These are phyloP conservation scores for Betula pendula DNA, from an alignment of 306 rosid species.

Conservation along the genomic window DNA sequence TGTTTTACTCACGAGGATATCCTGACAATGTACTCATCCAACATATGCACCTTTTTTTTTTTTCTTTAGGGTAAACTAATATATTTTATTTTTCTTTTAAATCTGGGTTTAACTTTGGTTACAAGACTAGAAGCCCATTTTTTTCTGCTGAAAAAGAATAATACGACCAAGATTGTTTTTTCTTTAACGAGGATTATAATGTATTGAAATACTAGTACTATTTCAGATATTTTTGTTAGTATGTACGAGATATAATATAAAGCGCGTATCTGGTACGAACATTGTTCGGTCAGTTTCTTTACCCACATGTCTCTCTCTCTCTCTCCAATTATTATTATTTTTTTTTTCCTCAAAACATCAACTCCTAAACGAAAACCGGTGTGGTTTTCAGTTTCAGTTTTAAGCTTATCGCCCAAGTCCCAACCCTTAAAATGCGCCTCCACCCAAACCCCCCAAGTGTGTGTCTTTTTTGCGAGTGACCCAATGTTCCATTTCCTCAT, in stretches of 20 bases:
- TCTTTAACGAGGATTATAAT: background rate
- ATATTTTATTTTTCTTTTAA: too few relatives aligned
- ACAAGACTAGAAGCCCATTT: too few relatives aligned
- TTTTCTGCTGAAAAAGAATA: too few relatives aligned
- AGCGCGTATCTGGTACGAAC: constrained; percentile 19
- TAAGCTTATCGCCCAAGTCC: constrained; percentile 31
- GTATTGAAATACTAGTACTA: background rate
- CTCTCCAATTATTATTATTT: constrained; percentile 68
- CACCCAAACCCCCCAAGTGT: constrained; percentile 23
- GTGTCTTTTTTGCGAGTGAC: constrained; percentile 24
- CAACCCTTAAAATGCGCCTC: constrained; percentile 45
- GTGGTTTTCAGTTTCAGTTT: constrained; percentile 58
- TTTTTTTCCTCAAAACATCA: constrained; percentile 47
- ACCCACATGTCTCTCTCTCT: constrained; percentile 33
- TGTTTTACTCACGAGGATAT: too few relatives aligned
- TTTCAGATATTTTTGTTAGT: background rate
- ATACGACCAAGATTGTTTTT: too few relatives aligned
- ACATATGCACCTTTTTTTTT: too few relatives aligned
- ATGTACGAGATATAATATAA: constrained; percentile 31
- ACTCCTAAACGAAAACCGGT: constrained; percentile 48
- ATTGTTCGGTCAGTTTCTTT: constrained; percentile 41
- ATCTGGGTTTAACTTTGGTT: too few relatives aligned
- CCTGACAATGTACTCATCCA: too few relatives aligned
- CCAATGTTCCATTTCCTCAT: constrained; percentile 37
- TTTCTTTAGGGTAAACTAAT: too few relatives aligned